These are phyloP conservation scores for Lecanoromycetidae sp. DNA, from an alignment of 2,329 filamentous ascomycete species.

Conservation along the genomic window DNA sequence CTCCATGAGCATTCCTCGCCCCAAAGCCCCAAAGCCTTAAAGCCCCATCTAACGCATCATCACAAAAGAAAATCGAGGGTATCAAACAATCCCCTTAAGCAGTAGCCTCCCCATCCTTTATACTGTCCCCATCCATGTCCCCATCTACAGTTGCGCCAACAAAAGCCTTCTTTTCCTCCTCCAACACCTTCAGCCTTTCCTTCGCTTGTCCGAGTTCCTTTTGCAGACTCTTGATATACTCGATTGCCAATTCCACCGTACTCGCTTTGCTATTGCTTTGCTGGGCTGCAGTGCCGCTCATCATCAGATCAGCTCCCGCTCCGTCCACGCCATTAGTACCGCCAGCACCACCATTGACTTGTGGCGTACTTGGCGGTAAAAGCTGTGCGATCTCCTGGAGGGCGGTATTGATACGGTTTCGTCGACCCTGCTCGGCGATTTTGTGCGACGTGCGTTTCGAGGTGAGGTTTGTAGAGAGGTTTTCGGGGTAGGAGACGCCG, in stretches of 20 bases:
- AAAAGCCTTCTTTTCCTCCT: neutral
- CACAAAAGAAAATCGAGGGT: neutral
- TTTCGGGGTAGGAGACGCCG: slow-evolving; percentile 79
- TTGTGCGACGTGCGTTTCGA: slow-evolving; percentile 97
- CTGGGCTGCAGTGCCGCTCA: slow-evolving; percentile 30
- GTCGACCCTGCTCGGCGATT: slow-evolving; percentile 87
- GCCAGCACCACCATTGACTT: slow-evolving; percentile 27
- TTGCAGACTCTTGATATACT: slow-evolving; percentile 81
- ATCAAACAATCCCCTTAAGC: neutral
- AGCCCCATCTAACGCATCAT: neutral
- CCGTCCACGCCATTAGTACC: slow-evolving; percentile 27
- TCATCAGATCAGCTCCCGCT: slow-evolving; percentile 37
- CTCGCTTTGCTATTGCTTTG: slow-evolving; percentile 82
- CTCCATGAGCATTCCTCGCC: neutral
- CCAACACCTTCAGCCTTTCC: slow-evolving; percentile 2
- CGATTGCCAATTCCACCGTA: slow-evolving; percentile 93
- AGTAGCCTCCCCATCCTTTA: too few species aligned
- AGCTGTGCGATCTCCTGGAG: slow-evolving; percentile 82
- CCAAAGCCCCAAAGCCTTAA: neutral
- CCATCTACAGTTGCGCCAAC: neutral
- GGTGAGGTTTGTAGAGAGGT: slow-evolving; percentile 82
- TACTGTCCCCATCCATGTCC: too few species aligned
- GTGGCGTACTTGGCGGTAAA: slow-evolving; percentile 48
- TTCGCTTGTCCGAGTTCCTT: slow-evolving; percentile 48
- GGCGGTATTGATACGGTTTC: slow-evolving; percentile 90